Percentiles rank a stretch among this genome's conserved stretches.
Evolutionary conservation across 768 basidiomycete genomes (phyloP).

Genomic region (Auricularia sp.): DNA sequence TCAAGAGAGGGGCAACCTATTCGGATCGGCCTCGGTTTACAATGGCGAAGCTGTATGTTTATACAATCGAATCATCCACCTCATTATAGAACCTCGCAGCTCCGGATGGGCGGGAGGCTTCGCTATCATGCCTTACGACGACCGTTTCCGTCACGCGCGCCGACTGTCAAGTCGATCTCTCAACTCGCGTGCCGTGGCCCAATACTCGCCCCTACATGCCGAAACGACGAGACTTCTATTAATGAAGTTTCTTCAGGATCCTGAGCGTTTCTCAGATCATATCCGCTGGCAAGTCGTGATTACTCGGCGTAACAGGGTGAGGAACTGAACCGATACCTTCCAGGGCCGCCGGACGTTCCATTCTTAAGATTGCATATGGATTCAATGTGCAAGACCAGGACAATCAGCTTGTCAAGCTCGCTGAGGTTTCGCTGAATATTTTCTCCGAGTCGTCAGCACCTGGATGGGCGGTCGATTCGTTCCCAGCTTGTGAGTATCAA

Average conservation of each 20-base stretch:
- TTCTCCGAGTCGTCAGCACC: background rate
- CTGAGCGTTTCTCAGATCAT: background rate
- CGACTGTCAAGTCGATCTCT: background rate
- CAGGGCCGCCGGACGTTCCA: background rate
- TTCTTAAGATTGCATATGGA: slow-evolving; percentile 17
- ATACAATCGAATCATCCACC: background rate
- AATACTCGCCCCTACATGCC: background rate
- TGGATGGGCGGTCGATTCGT: slow-evolving; percentile 4
- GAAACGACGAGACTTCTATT: background rate
- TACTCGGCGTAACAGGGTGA: background rate
- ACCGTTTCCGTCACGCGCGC: background rate
- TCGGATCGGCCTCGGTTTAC: background rate
- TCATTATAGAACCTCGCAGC: background rate
- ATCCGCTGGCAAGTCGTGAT: background rate
- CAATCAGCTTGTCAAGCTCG: slow-evolving; percentile 10
- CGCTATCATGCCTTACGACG: background rate
- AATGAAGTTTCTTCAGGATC: background rate
- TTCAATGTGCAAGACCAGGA: slow-evolving; percentile 12
- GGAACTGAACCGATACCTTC: background rate
- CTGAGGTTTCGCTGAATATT: slow-evolving; percentile 1
- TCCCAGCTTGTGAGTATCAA: background rate
- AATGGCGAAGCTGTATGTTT: background rate
- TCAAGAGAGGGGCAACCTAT: background rate
- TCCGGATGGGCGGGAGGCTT: background rate
- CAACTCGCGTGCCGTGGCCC: background rate